Percentiles rank a stretch among this genome's conserved stretches.
phyloP scores from a whole-genome alignment of 495 filamentous ascomycete genomes.

The Talaromyces stipitatus region DNA sequence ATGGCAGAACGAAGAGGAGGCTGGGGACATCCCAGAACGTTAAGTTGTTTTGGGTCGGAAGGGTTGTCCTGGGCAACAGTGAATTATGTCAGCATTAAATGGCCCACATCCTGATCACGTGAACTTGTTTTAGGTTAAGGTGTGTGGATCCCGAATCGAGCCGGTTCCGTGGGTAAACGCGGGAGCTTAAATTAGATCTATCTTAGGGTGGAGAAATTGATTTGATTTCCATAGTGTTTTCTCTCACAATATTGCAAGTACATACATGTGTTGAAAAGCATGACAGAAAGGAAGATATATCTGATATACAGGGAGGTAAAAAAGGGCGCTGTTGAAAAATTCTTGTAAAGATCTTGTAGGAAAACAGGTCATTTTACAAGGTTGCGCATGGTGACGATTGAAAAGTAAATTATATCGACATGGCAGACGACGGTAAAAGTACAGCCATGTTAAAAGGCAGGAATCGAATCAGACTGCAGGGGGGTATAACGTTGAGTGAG shows the following conservation, averaged over 20 bases:
- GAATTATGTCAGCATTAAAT: background rate
- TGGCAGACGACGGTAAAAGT: background rate
- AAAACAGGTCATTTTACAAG: background rate
- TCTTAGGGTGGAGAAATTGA: background rate
- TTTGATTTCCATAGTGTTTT: background rate
- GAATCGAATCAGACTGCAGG: background rate
- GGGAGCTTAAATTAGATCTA: background rate
- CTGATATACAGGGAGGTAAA: background rate
- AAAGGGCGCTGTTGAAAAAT: background rate
- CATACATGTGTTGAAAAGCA: background rate
- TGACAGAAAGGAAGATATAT: background rate
- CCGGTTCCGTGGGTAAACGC: background rate
- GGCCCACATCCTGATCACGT: background rate
- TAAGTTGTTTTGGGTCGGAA: background rate
- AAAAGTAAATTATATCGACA: background rate
- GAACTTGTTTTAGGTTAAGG: background rate
- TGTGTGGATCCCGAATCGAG: background rate
- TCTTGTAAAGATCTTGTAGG: background rate
- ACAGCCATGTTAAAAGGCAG: conserved; percentile 1
- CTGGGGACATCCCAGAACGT: background rate
- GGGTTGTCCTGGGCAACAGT: background rate
- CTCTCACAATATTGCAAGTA: background rate
- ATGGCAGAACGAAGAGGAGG: background rate
- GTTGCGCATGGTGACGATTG: background rate
- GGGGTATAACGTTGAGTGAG: conserved; percentile 1